These are phyloP conservation scores for Biscogniauxia mediterranea DNA, from an alignment of 2,329 filamentous ascomycete genomes.

Conservation along the genomic window DNA sequence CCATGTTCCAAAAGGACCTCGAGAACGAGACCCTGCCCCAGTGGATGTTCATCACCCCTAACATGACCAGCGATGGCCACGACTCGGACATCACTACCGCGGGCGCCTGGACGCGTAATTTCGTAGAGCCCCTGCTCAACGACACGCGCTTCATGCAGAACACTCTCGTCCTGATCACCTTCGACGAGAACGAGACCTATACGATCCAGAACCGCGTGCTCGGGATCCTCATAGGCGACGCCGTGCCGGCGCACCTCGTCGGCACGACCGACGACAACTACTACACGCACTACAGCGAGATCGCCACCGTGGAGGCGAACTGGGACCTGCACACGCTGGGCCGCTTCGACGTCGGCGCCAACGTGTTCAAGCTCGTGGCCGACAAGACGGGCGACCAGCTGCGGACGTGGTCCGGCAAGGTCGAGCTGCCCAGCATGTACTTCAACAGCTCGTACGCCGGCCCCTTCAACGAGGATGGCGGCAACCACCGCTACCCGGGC, in stretches of 20 bases:
- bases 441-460: constrained; percentile 57
- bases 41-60: constrained; percentile 69
- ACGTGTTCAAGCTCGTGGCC: constrained; percentile 63
- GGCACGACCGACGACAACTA: constrained; percentile 68
- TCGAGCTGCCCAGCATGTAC: constrained; percentile 41
- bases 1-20: constrained; percentile 66
- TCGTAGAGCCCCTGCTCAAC: constrained; percentile 67
- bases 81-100: constrained; percentile 69
- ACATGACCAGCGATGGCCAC: constrained; percentile 76
- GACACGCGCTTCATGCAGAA: constrained; percentile 72
- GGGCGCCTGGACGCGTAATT: constrained; percentile 64
- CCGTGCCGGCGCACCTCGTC: constrained; percentile 61
- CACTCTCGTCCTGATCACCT: constrained; percentile 73
- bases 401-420: constrained; percentile 36
- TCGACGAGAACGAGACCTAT: constrained; percentile 77
- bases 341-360: constrained; percentile 70
- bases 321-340: constrained; percentile 69
- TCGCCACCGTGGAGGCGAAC: constrained; percentile 67
- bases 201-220: constrained; percentile 65
- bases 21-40: constrained; percentile 64
- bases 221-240: constrained; percentile 70
- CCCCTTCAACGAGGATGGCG: constrained; percentile 39
- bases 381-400: constrained; percentile 56
- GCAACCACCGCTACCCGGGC: constrained; percentile 36
- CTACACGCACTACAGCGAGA: constrained; percentile 71